Base-by-base conservation (phyloP, 2,329 filamentous ascomycete genomes). In the Annulohypoxylon truncatum region DNA sequence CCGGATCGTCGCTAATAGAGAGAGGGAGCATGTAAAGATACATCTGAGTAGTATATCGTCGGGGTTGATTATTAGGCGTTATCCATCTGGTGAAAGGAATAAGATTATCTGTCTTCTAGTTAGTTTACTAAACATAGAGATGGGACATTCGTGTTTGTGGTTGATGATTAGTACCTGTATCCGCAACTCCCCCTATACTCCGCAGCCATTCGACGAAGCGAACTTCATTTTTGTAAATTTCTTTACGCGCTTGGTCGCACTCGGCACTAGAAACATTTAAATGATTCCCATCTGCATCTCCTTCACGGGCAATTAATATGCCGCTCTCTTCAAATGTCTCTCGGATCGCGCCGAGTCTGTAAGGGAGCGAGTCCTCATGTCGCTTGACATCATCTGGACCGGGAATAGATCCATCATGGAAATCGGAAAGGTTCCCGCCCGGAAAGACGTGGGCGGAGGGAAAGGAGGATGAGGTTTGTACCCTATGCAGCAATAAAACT, bases 251-350 rank as follows among this genome's bases (percentile, higher is more conserved):
- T 54, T 82, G 79, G 55, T 93, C 90, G 26, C 90, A 82, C 62
- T 89, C 86, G 1, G 79, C 79, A 6, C 87, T 83, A 0, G 84
- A 77, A 4, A 96, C 77, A 40, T 88, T 84, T 28, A 96, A 79
- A 54, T 95, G 79, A 18, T 81, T 79, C 0, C 84, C 85, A 4
- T 83, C 58, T 13, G 28, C 82, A 9, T 79, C 75, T 2, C 51
- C 62, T 18, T 73, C 54, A 57, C 77, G 82, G 0, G 92, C 93
- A 2, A 98, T 84, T 24, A 98, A 80, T 57, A 97, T 93, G 0
- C 96, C 96, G 69, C 92, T 94, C 81, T 98, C 96, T 77, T 99
- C 96, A 75, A 98, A 98, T 0, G 93, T 93, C 82, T 98, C 96
- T 5, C 96, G 85, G 22, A 98, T 88, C 0, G 94, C 96, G 4